Evolutionary conservation across 2,329 filamentous ascomycete species (phyloP), one percentile per base, ranked within the genome.

Genomic region (Blastomyces percursus): DNA sequence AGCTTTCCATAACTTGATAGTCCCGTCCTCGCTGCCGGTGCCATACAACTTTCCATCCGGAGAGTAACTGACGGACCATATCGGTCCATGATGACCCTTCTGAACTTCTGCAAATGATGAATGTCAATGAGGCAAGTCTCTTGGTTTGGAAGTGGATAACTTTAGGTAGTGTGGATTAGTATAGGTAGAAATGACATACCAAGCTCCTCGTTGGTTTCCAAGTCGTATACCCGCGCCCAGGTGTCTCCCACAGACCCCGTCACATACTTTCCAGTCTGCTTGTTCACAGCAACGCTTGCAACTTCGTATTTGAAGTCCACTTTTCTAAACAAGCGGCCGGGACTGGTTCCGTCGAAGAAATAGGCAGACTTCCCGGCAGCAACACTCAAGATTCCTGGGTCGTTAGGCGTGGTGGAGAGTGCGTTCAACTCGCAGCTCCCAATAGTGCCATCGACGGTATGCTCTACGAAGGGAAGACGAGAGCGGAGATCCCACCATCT

Each of bases 1-100:
- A 64, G 85, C 85, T 73, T 88, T 88, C 86, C 86, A 88, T 68
- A 99, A 81, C 78, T 99, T 99, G 75, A 99, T 95, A 0, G 94
- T 99, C 50, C 94, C 94, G 71, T 99, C 94, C 73, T 99, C 94
- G 58, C 92, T 96, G 38, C 90, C 94, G 1, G 94, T 99, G 1
- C 92, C 94, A 72, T 97, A 99, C 8, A 99, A 80, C 73, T 96
- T 96, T 56, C 92, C 92, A 71, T 99, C 94, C 0, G 94, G 94
- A 0, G 92, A 94, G 76, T 96, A 99, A 62, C 88, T 88, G 64
- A 95, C 86, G 6, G 91, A 96, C 94, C 94, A 99, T 65, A 99
- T 94, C 1, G 93, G 93, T 1, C 94, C 94, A 71, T 99, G 94
- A 69, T 99, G 94, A 30, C 94, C 94, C 77, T 96, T 96, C 78